Conservation (phyloP, 345 rosid genomes). For the Microcos paniculata region DNA sequence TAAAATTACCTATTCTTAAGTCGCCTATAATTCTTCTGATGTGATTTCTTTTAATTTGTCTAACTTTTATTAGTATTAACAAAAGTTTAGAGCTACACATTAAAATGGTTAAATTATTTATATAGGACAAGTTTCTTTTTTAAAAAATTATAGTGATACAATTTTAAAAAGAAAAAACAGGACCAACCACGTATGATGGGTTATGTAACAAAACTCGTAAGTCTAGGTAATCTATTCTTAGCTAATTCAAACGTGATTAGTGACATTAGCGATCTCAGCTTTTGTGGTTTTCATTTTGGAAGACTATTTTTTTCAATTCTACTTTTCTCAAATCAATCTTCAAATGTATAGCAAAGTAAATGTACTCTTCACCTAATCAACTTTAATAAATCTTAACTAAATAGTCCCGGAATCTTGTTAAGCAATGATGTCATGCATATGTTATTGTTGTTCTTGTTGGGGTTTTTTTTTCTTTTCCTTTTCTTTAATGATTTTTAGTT, state of each 20-base stretch:
- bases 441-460: not conserved
- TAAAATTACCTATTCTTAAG: too few relatives aligned
- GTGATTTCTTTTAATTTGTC: too few relatives aligned
- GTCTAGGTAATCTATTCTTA: not conserved
- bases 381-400: not conserved
- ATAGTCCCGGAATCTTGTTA: not conserved
- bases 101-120: too few relatives aligned
- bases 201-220: too few relatives aligned
- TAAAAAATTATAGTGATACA: too few relatives aligned
- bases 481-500: too few relatives aligned
- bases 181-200: too few relatives aligned
- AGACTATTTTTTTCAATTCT: not conserved
- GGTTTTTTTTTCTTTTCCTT: not conserved
- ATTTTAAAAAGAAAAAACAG: too few relatives aligned
- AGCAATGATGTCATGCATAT: conserved; percentile 2
- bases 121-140: too few relatives aligned
- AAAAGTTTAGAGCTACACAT: too few relatives aligned
- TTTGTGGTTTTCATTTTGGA: not conserved
- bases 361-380: not conserved
- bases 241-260: not conserved
- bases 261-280: not conserved
- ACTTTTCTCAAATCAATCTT: not conserved
- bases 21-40: too few relatives aligned
- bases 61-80: too few relatives aligned
- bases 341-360: not conserved